These are phyloP conservation scores for Trichoderma arundinaceum DNA, from an alignment of 2,329 filamentous ascomycete species.

Conservation along the genomic window DNA sequence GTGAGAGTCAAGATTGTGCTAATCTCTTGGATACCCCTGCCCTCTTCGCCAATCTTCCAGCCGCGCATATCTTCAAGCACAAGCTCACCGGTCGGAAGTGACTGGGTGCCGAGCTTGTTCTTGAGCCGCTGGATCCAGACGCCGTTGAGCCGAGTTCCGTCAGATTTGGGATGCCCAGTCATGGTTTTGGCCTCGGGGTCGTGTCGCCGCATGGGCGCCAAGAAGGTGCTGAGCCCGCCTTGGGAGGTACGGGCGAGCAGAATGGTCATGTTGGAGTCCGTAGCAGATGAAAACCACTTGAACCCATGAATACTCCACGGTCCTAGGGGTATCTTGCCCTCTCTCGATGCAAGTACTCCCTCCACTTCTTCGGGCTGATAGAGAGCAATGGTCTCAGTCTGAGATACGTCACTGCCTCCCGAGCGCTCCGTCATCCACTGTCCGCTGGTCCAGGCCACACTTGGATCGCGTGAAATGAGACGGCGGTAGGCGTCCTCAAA, in stretches of 20 bases:
- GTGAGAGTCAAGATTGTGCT: constrained; percentile 71
- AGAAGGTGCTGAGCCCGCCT: constrained; percentile 64
- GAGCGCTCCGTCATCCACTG: constrained; percentile 80
- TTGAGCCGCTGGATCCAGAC: constrained; percentile 72
- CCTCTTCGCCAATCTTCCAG: constrained; percentile 70
- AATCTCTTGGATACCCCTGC: constrained; percentile 71
- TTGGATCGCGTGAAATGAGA: constrained; percentile 57
- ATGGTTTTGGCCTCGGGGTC: constrained; percentile 43
- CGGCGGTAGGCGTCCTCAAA: constrained; percentile 59
- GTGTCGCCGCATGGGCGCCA: constrained; percentile 64
- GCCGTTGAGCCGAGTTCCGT: constrained; percentile 64
- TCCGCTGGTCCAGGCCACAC: constrained; percentile 69
- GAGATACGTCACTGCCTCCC: constrained; percentile 71
- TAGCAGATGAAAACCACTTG: constrained; percentile 59
- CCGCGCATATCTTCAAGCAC: constrained; percentile 67
- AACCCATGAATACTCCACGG: constrained; percentile 68
- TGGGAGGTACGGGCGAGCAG: constrained; percentile 62
- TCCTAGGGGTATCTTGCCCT: constrained; percentile 50
- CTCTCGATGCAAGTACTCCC: constrained; percentile 33
- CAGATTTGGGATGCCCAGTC: constrained; percentile 36
- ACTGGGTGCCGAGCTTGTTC: constrained; percentile 72
- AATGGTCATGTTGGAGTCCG: constrained; percentile 57
- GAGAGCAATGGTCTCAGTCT: constrained; percentile 67
- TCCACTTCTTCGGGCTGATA: constrained; percentile 34
- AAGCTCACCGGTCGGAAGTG: constrained; percentile 74